Percentiles rank a stretch among this genome's conserved stretches.
Conservation (phyloP, 768 basidiomycete species). For the Mrakia blollopis region DNA sequence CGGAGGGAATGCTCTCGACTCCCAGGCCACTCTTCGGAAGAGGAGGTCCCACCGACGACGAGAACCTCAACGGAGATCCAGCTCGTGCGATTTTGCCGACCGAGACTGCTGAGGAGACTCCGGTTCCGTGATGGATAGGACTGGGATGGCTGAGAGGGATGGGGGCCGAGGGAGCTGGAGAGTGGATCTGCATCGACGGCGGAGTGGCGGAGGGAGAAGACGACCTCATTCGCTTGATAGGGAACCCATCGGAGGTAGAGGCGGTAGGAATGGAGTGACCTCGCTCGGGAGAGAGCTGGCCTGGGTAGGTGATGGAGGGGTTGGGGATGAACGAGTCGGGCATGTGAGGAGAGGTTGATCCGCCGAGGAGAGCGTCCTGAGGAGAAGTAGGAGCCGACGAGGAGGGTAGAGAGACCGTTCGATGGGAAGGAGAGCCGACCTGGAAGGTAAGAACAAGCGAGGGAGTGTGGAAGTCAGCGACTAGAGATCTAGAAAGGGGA, state of each 20-base stretch:
- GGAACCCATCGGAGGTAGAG: neutral
- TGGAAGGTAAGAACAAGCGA: neutral
- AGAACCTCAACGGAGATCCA: conserved; percentile 22
- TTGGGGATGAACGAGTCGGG: conserved; percentile 13
- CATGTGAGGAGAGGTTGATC: neutral
- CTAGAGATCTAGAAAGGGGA: neutral
- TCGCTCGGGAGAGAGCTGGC: conserved; percentile 23
- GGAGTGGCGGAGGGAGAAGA: conserved; percentile 16
- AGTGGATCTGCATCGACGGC: neutral
- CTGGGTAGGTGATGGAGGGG: neutral
- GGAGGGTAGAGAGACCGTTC: neutral
- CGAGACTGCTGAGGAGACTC: neutral
- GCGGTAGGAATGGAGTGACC: neutral
- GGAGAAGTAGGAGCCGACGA: conserved; percentile 13
- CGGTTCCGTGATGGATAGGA: conserved; percentile 18
- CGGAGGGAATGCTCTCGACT: conserved; percentile 13
- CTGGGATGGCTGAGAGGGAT: conserved; percentile 4
- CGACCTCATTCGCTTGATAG: conserved; percentile 19
- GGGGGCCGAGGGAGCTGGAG: neutral
- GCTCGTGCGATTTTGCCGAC: conserved; percentile 24
- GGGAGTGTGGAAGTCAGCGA: neutral
- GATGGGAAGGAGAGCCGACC: neutral
- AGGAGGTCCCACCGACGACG: conserved; percentile 12
- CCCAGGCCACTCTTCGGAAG: conserved; percentile 13
- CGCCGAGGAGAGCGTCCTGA: neutral